Percentiles rank a stretch among this genome's conserved stretches.
These are phyloP conservation scores for Mucor indicus DNA, from an alignment of 371 early-diverging fungal genomes.

Conservation along the genomic window DNA sequence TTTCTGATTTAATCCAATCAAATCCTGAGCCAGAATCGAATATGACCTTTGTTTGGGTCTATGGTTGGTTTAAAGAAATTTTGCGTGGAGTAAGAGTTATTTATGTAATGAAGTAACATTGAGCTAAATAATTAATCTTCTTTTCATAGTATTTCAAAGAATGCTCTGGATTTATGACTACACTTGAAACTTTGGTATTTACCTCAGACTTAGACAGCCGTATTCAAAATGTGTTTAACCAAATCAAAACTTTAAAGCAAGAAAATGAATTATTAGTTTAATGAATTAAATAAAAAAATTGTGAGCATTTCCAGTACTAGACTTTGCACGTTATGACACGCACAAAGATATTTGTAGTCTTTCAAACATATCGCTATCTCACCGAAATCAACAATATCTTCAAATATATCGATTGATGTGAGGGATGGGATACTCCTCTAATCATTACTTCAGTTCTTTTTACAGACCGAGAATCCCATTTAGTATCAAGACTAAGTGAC, in stretches of 20 bases:
- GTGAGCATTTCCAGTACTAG: too few species aligned
- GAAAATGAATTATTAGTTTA: slow-evolving; percentile 20
- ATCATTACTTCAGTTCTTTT: too few species aligned
- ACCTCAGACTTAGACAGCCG: slow-evolving; percentile 56
- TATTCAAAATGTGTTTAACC: slow-evolving; percentile 54
- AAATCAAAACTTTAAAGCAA: slow-evolving; percentile 44
- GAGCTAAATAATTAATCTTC: not conserved
- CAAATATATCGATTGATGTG: too few species aligned
- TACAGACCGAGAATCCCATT: too few species aligned
- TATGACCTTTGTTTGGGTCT: slow-evolving; percentile 69
- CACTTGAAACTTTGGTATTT: slow-evolving; percentile 72
- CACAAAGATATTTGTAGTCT: too few species aligned
- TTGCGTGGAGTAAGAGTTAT: slow-evolving; percentile 52
- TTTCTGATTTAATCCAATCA: slow-evolving; percentile 42
- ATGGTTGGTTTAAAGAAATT: slow-evolving; percentile 82
- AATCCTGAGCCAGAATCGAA: slow-evolving; percentile 40
- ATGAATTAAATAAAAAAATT: too few species aligned
- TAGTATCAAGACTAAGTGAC: too few species aligned
- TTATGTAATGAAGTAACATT: not conserved
- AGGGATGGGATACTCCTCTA: too few species aligned
- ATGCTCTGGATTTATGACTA: slow-evolving; percentile 56
- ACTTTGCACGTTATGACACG: too few species aligned
- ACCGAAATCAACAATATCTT: too few species aligned
- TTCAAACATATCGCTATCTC: too few species aligned
- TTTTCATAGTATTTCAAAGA: slow-evolving; percentile 59